These are phyloP conservation scores for Fusarium sp. DNA, from an alignment of 2,329 filamentous ascomycete species.

Conservation along the genomic window DNA sequence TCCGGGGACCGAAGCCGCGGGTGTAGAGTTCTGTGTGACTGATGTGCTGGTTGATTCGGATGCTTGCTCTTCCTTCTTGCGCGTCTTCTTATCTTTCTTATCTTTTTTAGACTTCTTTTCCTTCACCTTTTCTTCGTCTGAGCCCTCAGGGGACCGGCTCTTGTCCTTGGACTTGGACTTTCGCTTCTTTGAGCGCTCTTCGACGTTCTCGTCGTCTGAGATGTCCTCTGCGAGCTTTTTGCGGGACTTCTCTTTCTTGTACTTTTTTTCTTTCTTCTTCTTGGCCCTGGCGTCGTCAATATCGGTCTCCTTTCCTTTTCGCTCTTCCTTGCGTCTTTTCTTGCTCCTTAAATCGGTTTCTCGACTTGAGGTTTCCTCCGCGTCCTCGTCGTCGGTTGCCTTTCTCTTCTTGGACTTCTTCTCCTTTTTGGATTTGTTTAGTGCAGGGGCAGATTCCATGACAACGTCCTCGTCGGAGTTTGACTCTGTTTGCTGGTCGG, in stretches of 20 bases:
- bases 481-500: slow-evolving; percentile 11
- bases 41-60: slow-evolving; percentile 27
- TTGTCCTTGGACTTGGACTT: slow-evolving; percentile 45
- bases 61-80: slow-evolving; percentile 53
- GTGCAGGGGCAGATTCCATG: slow-evolving; percentile 31
- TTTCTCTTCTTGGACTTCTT: slow-evolving; percentile 62
- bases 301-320: slow-evolving; percentile 44
- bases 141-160: slow-evolving; percentile 39
- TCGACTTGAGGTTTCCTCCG: slow-evolving; percentile 42
- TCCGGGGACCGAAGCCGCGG: slow-evolving; percentile 45
- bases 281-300: slow-evolving; percentile 32
- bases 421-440: slow-evolving; percentile 48
- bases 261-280: slow-evolving; percentile 50
- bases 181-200: slow-evolving; percentile 45
- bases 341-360: slow-evolving; percentile 48
- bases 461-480: slow-evolving; percentile 32
- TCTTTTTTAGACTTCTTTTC: slow-evolving; percentile 52
- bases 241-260: slow-evolving; percentile 52
- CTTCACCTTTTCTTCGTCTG: slow-evolving; percentile 41
- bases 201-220: slow-evolving; percentile 35
- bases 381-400: slow-evolving; percentile 49
- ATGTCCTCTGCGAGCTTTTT: slow-evolving; percentile 32
- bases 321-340: slow-evolving; percentile 49
- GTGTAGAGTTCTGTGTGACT: slow-evolving; percentile 27
- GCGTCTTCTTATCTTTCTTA: slow-evolving; percentile 58